A percentile compares a stretch with the other conserved stretches of the same genome.
Conservation (phyloP, 192 early-diverging fungal species). For the Podila minutissima region DNA sequence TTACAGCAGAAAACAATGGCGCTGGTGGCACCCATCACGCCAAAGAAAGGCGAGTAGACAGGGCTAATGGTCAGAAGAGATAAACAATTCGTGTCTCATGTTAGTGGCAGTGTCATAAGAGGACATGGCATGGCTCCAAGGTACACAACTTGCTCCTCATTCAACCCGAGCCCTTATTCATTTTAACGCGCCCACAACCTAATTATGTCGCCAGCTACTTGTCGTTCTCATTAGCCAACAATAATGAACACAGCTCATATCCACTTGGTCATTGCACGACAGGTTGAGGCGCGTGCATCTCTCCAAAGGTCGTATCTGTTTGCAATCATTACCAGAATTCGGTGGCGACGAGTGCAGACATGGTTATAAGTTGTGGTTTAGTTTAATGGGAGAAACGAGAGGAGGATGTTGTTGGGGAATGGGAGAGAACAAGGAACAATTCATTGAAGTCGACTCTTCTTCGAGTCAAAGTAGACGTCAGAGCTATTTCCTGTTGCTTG, state of each 20-base stretch:
- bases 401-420: background rate
- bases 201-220: too few relatives aligned
- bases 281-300: background rate
- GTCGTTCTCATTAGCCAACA: too few relatives aligned
- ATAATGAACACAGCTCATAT: too few relatives aligned
- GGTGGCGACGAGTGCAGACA: conserved; percentile 26
- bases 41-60: conserved; percentile 95
- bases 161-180: too few relatives aligned
- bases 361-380: conserved; percentile 10
- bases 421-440: too few relatives aligned
- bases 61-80: conserved; percentile 65
- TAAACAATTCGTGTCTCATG: background rate
- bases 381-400: background rate
- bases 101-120: background rate
- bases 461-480: too few relatives aligned
- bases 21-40: conserved; percentile 89
- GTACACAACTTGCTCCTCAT: too few relatives aligned
- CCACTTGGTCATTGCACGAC: background rate
- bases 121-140: too few relatives aligned
- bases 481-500: too few relatives aligned
- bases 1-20: conserved; percentile 93
- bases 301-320: background rate
- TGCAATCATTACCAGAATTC: conserved; percentile 39
- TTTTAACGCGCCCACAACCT: too few relatives aligned
- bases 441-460: too few relatives aligned